Base-by-base conservation (phyloP, 2,329 filamentous ascomycete species). In the Diplodia mutila region DNA sequence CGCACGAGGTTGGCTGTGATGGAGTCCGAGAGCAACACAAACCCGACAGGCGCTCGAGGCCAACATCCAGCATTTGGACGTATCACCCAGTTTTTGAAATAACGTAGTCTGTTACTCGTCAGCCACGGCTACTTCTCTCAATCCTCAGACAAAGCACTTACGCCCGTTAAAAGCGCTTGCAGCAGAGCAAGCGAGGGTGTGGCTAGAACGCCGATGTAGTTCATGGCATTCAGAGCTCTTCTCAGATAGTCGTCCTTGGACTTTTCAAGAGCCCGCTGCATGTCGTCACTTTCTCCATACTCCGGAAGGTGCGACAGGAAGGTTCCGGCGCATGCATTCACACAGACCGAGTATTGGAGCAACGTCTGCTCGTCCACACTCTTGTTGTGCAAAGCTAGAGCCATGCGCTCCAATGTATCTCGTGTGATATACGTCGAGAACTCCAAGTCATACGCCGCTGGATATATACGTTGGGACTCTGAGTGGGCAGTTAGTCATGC, bases 11-110 rank as follows among this genome's bases (percentile, higher is more conserved):
- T 18, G 72, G 55, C 18, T 65, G 67, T 21, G 74, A 69, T 9
- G 75, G 51, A 76, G 74, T 6, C 76, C 75, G 14, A 78, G 72
- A 5, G 74, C 75, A 32, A 77, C 71, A 2, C 75, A 73, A 2
- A 73, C 73, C 23, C 73, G 74, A 23, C 74, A 76, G n/a, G 75
- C 76, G 52, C 74, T 70, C 7, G 75, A 71, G 16, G 71, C 75
- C 5, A 78, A 71, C 21, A 72, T 72, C 75, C 75, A 78, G 51
- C 75, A 77, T 25, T 70, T 73, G 16, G 70, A 70, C 2, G 75
- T 73, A n/a, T 78, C 77, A 2, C 76, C 76, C 8, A 76, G 71
- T 14, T 76, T 74, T 54, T 77, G 75, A 72, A 77, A 74, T 57
- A 77, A 70, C 49, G 75, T 71, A 39, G 73, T 73, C 72, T 75